phyloP scores from a whole-genome alignment of 2,329 filamentous ascomycete species.

The Rhexocercosporidium sp. region DNA sequence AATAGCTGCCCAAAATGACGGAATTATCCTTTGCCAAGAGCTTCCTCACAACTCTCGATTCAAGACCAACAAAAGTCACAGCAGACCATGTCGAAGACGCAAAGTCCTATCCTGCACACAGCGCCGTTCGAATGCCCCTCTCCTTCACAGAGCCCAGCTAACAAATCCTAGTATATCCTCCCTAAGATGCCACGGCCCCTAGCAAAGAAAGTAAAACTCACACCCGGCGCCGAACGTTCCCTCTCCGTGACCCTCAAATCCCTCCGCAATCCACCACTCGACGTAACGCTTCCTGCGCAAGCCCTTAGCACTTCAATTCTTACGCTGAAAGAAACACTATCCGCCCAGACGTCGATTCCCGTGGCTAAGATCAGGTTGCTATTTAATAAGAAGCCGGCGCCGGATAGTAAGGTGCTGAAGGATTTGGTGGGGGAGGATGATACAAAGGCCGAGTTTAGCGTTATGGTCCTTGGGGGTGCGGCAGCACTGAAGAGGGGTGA shows the following conservation, averaged over 20 bases:
- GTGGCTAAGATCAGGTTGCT: slow-evolving; percentile 86
- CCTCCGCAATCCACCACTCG: slow-evolving; percentile 74
- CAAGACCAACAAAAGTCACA: slow-evolving; percentile 79
- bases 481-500: slow-evolving; percentile 48
- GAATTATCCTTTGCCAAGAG: slow-evolving; percentile 84
- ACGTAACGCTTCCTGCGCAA: slow-evolving; percentile 67
- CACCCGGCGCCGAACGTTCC: slow-evolving; percentile 58
- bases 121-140: slow-evolving; percentile 64
- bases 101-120: slow-evolving; percentile 74
- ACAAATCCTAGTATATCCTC: slow-evolving; percentile 66
- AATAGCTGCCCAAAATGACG: slow-evolving; percentile 62
- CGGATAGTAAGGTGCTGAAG: slow-evolving; percentile 76
- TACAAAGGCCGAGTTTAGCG: slow-evolving; percentile 71
- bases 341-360: slow-evolving; percentile 64
- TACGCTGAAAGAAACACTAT: slow-evolving; percentile 76
- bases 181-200: slow-evolving; percentile 68
- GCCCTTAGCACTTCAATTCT: slow-evolving; percentile 74
- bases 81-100: slow-evolving; percentile 90
- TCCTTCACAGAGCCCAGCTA: slow-evolving; percentile 6
- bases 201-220: slow-evolving; percentile 50
- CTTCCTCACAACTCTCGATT: slow-evolving; percentile 82
- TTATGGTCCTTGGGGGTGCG: slow-evolving; percentile 86
- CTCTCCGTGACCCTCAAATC: slow-evolving; percentile 72
- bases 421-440: slow-evolving; percentile 69
- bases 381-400: slow-evolving; percentile 83